These are phyloP conservation scores for Eucalyptus regnans DNA, from an alignment of 345 rosid species.

Conservation along the genomic window DNA sequence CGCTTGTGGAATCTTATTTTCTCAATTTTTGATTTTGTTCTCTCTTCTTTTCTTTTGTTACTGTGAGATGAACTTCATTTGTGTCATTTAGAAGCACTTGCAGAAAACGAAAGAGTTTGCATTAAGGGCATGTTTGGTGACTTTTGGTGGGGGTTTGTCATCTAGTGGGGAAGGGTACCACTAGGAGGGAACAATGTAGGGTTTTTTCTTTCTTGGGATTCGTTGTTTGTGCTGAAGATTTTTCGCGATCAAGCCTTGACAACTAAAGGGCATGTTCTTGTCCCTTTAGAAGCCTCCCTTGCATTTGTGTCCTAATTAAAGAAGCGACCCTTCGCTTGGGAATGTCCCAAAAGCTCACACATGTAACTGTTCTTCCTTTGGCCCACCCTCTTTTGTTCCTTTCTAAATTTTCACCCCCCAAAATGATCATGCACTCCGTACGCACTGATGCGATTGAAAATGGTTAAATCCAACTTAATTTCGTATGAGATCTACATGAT, in stretches of 20 bases:
- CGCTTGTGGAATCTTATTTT: not conserved
- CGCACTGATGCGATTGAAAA: not conserved
- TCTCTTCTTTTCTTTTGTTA: not conserved
- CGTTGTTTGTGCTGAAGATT: not conserved
- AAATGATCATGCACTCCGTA: not conserved
- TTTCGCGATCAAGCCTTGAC: not conserved
- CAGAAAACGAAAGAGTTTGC: not conserved
- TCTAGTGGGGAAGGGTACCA: constrained; percentile 8
- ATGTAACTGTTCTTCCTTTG: not conserved
- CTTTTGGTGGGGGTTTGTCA: not conserved
- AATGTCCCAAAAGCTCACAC: not conserved
- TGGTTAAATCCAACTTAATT: not conserved
- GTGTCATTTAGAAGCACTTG: not conserved
- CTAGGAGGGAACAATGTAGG: constrained; percentile 9
- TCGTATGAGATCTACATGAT: not conserved
- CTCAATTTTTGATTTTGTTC: not conserved
- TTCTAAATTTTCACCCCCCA: not conserved
- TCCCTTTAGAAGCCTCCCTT: not conserved
- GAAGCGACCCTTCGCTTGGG: constrained; percentile 1
- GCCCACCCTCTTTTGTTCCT: constrained; percentile 6
- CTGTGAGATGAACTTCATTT: not conserved
- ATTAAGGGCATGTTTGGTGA: not conserved
- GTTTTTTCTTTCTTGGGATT: constrained; percentile 1
- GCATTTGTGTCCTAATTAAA: not conserved
- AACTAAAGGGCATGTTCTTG: not conserved